Evolutionary conservation across 2,329 filamentous ascomycete genomes (phyloP).

Genomic region (Hysterium pulicare): DNA sequence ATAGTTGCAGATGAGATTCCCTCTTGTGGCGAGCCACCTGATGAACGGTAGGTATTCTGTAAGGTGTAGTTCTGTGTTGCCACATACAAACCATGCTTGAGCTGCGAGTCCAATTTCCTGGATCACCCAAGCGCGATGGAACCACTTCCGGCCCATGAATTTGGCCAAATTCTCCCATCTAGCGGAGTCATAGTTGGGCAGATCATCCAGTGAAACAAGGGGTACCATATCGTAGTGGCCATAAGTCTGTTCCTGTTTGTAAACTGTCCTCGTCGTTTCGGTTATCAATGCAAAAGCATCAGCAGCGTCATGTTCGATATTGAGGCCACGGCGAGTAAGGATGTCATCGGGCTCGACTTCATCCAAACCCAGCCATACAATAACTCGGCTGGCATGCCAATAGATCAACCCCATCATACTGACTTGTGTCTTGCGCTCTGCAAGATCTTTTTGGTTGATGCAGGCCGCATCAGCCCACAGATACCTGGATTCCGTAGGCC

Average conservation of each 20-base stretch:
- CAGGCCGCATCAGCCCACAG: background rate
- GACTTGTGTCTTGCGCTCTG: background rate
- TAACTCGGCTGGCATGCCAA: background rate
- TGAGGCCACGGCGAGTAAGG: too few species aligned
- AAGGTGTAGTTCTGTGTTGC: background rate
- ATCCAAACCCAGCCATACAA: background rate
- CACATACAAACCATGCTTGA: background rate
- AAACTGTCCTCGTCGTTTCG: background rate
- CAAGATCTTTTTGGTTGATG: background rate
- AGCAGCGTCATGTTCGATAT: too few species aligned
- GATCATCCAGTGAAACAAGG: background rate
- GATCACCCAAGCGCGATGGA: background rate
- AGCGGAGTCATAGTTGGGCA: background rate
- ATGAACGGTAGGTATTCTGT: background rate
- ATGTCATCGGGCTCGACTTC: background rate
- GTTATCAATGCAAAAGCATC: background rate
- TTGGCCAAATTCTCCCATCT: background rate
- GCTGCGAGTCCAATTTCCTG: background rate
- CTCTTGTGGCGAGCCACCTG: background rate
- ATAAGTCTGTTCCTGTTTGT: background rate
- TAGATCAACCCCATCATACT: background rate
- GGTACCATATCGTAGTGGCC: background rate
- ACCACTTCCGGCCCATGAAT: background rate
- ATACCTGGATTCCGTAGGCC: background rate
- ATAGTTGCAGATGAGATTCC: background rate